Percentiles rank a stretch among this genome's conserved stretches.
phyloP scores from a whole-genome alignment of 495 filamentous ascomycete species.

The Neurospora sp. region DNA sequence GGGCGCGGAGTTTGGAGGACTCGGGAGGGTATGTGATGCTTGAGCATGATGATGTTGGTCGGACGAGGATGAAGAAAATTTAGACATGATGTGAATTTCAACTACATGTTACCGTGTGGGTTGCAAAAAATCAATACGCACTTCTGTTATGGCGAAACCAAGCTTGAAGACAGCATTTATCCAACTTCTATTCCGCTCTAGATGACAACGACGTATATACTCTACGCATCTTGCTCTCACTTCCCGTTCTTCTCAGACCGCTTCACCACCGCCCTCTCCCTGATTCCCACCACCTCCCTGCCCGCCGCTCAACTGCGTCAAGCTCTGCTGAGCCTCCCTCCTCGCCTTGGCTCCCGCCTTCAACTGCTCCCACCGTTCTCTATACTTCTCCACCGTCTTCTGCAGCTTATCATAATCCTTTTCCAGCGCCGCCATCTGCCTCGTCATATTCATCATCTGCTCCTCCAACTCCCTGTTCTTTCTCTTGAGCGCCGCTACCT shows the following conservation, averaged over 20 bases:
- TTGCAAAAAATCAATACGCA: no score
- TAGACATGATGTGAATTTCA: no score
- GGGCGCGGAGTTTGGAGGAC: no score
- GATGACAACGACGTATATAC: not conserved
- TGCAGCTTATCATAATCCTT: slow-evolving; percentile 63
- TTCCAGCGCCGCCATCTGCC: slow-evolving; percentile 47
- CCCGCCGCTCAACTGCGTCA: not conserved
- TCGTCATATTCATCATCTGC: slow-evolving; percentile 35
- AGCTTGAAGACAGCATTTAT: not conserved
- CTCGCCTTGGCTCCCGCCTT: slow-evolving; percentile 71
- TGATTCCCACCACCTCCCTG: not conserved
- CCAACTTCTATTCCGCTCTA: not conserved
- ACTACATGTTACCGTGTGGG: no score
- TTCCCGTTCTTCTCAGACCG: not conserved
- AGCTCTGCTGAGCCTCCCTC: slow-evolving; percentile 32
- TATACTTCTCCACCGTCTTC: slow-evolving; percentile 54
- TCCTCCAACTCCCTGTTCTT: slow-evolving; percentile 51
- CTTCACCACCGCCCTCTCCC: not conserved
- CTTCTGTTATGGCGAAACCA: no score
- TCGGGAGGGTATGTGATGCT: no score
- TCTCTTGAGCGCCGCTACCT: slow-evolving; percentile 24
- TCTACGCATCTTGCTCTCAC: not conserved
- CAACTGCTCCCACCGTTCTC: slow-evolving; percentile 74
- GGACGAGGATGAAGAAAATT: no score
- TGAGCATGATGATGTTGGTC: no score